Evolutionary conservation across 768 basidiomycete genomes (phyloP), one percentile per base, ranked within the genome.

Genomic region (Boletus tomentosulus): DNA sequence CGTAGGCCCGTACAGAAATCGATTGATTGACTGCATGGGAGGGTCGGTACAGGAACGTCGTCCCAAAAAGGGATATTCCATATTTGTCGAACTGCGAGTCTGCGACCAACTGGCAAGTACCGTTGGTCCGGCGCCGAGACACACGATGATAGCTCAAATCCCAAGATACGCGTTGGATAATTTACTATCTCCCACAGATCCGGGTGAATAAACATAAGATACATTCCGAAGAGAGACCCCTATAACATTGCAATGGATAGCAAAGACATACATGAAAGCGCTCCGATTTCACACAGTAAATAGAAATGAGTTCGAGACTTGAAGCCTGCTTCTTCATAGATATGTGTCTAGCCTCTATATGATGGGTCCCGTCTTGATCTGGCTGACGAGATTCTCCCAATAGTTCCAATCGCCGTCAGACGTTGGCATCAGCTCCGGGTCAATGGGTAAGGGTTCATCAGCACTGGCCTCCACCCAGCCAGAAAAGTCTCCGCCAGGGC

Each of bases 1-100:
- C 0, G 96, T 92, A 16, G 94, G 96, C 3, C 97, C 97, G 74
- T 98, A 98, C 43, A 99, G 73, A 69, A 95, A 94, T 39, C 93
- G 85, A 69, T 92, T 95, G 66, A 98, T 87, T 33, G 86, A 73
- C 70, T 92, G 89, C 89, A 93, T 92, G 57, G 64, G 46, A 50
- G 46, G 48, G 44, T 31, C 42, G 12, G 50, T 8, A 45, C 51
- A 19, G 31, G 30, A 54, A 37, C 42, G 31, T 42, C 51, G 31
- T 42, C 55, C 59, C 3, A 61, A 64, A 34, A 66, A 50, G 27
- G 57, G 52, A 46, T 47, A 42, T 54, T 46, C 62, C 60, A 46
- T 50, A 55, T 57, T 57, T 24, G 54, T 53, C 54, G 5, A 42
- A 19, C 19, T 19, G 19, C 19, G 19, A 19, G 19, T 19, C 19